phyloP scores from a whole-genome alignment of 129 eudicot genomes.

The Scalesia atractyloides region DNA sequence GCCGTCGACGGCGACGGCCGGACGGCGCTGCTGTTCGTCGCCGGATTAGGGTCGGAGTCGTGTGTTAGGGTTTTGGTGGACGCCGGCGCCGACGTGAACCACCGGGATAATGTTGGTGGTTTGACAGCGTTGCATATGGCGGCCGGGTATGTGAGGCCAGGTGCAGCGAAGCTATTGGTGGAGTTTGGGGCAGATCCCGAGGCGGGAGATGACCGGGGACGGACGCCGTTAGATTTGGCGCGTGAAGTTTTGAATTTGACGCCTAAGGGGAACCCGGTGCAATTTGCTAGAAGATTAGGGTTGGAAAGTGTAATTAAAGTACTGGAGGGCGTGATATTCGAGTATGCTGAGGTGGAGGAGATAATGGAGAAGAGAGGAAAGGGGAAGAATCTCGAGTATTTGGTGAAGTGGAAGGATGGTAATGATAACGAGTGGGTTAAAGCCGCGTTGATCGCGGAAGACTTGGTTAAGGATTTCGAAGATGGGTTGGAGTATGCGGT shows the following conservation, averaged over 20 bases:
- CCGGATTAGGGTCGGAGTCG: constrained; percentile 86
- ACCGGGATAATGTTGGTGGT: constrained; percentile 67
- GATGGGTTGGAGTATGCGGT: constrained; percentile 87
- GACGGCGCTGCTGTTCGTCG: constrained; percentile 71
- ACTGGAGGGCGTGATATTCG: constrained; percentile 65
- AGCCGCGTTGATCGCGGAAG: constrained; percentile 57
- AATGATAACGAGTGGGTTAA: constrained; percentile 92
- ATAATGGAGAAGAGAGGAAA: constrained; percentile 88
- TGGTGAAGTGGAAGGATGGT: constrained; percentile 90
- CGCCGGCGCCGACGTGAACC: constrained; percentile 75
- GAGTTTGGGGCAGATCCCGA: constrained; percentile 78
- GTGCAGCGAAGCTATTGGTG: constrained; percentile 48
- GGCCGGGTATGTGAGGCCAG: constrained; percentile 82
- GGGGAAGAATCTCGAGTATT: constrained; percentile 66
- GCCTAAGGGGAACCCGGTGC: constrained; percentile 78
- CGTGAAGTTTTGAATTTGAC: constrained; percentile 64
- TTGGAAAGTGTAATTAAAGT: constrained; percentile 59
- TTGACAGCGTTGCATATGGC: constrained; percentile 92
- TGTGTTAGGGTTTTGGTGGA: constrained; percentile 57
- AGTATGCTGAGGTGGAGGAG: constrained; percentile 84
- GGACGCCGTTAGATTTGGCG: constrained; percentile 73
- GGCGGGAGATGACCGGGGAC: constrained; percentile 57
- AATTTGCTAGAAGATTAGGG: constrained; percentile 81
- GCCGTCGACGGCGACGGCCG: constrained; percentile 89
- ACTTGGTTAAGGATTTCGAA: constrained; percentile 77